Evolutionary conservation across 352 stramenopile species (phyloP), one percentile per base, ranked within the genome.

Genomic region (Thalassiosira mediterranea): DNA sequence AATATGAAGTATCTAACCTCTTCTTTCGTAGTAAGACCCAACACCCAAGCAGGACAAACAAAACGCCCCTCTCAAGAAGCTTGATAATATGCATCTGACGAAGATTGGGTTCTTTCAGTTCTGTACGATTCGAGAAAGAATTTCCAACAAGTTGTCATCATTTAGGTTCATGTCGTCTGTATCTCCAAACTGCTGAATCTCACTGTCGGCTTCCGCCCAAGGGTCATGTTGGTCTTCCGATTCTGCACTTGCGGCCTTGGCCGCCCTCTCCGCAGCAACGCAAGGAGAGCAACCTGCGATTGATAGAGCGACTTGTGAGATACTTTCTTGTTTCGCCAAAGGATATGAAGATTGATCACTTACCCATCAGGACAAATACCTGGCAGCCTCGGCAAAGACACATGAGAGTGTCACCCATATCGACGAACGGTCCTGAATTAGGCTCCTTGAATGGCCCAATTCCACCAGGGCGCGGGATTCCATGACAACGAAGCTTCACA

Each of bases 361-460:
- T n/a, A n/a, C n/a, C 86, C 86, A 92, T 92, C 1, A 92, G 60
- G 3, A 92, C 86, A 76, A 92, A 92, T 21, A 83, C 86, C 67
- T 92, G 86, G 70, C 86, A 92, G 10, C 86, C 83, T 49, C 86
- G 77, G 46, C 83, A 89, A 15, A 60, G 46, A 59, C 86, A 92
- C 44, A 92, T 71, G 10, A 90, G 40, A 2, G 86, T 92, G 44
- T 92, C 79, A 4, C 83, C 84, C 5, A 92, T 46, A 58, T 92
- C 81, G 57, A 92, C 83, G 26, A 92, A 89, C 2, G 80, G 77
- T 42, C 73, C 75, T 11, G 64, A 40, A 34, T 52, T 17, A 13
- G 44, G 51, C 10, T 66, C 40, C 17, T 74, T 78, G 15, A 62
- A 60, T 1, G 37, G 48, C 8, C 72, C 71, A 15, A 69, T 28